phyloP scores from a whole-genome alignment of 2,329 filamentous ascomycete species.

The Fusarium setosum region DNA sequence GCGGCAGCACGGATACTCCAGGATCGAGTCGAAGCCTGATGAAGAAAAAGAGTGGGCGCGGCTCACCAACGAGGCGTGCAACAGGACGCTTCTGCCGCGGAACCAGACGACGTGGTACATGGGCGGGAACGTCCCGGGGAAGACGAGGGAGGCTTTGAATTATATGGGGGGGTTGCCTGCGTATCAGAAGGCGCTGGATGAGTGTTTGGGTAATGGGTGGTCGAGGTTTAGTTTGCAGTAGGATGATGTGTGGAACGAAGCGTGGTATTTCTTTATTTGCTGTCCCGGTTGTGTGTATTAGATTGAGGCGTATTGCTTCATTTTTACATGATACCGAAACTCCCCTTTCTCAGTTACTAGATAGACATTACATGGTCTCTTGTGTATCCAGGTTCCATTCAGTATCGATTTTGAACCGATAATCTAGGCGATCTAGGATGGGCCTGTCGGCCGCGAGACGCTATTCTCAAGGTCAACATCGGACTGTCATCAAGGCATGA shows the following conservation, averaged over 20 bases:
- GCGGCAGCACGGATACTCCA: not conserved
- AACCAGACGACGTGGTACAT: constrained; percentile 20
- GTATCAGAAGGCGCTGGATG: not conserved
- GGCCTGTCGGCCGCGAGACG: too few relatives aligned
- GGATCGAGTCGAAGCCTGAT: not conserved
- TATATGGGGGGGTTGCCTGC: constrained; percentile 11
- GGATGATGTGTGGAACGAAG: not conserved
- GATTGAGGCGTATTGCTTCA: too few relatives aligned
- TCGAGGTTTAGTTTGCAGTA: constrained; percentile 7
- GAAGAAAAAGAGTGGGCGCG: constrained; percentile 1
- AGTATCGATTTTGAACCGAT: too few relatives aligned
- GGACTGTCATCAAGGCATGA: too few relatives aligned
- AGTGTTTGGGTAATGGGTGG: not conserved
- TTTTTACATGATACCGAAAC: too few relatives aligned
- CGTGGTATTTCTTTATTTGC: not conserved
- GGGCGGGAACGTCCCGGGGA: constrained; percentile 14
- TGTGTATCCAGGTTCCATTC: too few relatives aligned
- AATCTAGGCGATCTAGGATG: too few relatives aligned
- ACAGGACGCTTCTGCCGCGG: constrained; percentile 3
- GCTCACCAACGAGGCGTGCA: constrained; percentile 11
- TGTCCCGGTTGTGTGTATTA: too few relatives aligned
- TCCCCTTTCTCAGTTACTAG: too few relatives aligned
- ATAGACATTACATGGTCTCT: too few relatives aligned
- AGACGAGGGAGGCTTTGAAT: constrained; percentile 9
- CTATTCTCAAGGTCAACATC: too few relatives aligned